These are phyloP conservation scores for Yamadazyma endophytica DNA, from an alignment of 805 yeast genomes.

Conservation along the genomic window DNA sequence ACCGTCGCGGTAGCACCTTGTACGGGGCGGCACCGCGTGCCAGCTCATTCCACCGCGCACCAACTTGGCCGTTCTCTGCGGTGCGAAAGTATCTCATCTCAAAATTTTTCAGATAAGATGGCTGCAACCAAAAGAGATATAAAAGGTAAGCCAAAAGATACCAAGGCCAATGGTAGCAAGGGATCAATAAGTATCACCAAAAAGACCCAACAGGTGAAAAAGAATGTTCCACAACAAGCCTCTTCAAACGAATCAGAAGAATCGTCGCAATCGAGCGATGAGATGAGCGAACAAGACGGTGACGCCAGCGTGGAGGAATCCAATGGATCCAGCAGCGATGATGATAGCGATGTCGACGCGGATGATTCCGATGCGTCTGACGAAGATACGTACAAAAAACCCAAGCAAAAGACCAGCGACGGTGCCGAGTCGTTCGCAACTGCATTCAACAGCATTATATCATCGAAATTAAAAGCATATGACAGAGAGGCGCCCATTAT, in stretches of 20 bases:
- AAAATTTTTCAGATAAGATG: background rate
- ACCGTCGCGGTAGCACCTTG: no score
- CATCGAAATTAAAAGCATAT: constrained; percentile 83
- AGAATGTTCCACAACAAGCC: constrained; percentile 1
- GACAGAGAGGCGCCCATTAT: constrained; percentile 87
- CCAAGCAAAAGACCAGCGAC: constrained; percentile 55
- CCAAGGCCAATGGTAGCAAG: no score
- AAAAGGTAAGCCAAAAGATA: constrained; percentile 9
- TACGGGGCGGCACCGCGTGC: no score
- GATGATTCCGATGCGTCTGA: constrained; percentile 15
- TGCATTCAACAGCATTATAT: constrained; percentile 80
- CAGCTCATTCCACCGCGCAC: no score
- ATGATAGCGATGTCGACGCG: constrained; percentile 10
- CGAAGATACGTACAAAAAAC: constrained; percentile 19
- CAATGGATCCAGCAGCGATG: constrained; percentile 2
- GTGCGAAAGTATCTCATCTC: constrained; percentile 1
- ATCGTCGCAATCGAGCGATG: no score
- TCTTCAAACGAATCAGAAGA: background rate
- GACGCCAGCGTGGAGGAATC: constrained; percentile 3
- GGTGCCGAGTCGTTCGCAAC: constrained; percentile 75
- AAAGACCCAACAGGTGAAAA: no score
- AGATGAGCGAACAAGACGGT: constrained; percentile 1
- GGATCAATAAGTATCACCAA: no score
- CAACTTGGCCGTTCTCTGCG: no score
- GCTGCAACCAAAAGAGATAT: background rate